Percentiles rank a stretch among this genome's conserved stretches.
These are phyloP conservation scores for Thelephora ganbajun DNA, from an alignment of 768 basidiomycete species.

Conservation along the genomic window DNA sequence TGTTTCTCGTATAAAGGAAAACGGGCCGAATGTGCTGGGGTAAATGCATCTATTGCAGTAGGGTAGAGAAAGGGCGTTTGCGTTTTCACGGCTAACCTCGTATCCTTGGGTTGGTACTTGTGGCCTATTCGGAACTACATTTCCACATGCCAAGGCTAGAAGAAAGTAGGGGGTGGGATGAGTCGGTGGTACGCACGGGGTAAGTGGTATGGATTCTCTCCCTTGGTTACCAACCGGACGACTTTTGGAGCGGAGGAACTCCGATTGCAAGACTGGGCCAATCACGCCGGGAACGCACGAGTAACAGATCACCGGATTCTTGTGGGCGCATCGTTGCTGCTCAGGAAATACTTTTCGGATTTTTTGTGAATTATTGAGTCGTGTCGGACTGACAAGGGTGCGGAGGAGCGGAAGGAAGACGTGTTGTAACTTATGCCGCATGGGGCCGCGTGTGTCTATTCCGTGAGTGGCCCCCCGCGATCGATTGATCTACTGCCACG, in stretches of 20 bases:
- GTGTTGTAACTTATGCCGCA: too few relatives aligned
- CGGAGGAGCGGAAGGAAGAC: neutral
- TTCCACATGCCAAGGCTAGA: slow-evolving; percentile 1
- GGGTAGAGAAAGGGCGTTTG: too few relatives aligned
- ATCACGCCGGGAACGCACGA: slow-evolving; percentile 60
- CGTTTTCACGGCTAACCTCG: slow-evolving; percentile 32
- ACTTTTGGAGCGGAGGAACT: slow-evolving; percentile 68
- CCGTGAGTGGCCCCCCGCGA: neutral
- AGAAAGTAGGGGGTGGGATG: neutral
- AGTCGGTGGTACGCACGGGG: slow-evolving; percentile 35
- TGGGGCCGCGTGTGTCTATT: neutral
- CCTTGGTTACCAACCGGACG: slow-evolving; percentile 56
- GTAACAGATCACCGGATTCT: slow-evolving; percentile 84
- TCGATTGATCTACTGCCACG: neutral
- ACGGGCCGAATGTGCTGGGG: too few relatives aligned
- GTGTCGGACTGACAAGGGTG: neutral
- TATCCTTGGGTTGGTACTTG: slow-evolving; percentile 60
- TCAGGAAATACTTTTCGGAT: neutral
- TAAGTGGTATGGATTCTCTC: slow-evolving; percentile 66
- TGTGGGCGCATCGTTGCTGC: slow-evolving; percentile 85
- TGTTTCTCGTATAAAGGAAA: too few relatives aligned
- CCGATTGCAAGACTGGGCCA: slow-evolving; percentile 64
- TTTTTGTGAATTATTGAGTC: neutral
- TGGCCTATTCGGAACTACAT: slow-evolving; percentile 54
- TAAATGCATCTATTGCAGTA: too few relatives aligned